A percentile compares a stretch with the other conserved stretches of the same genome.
phyloP scores from a whole-genome alignment of 2,329 filamentous ascomycete genomes.

The Ophiostoma montium region DNA sequence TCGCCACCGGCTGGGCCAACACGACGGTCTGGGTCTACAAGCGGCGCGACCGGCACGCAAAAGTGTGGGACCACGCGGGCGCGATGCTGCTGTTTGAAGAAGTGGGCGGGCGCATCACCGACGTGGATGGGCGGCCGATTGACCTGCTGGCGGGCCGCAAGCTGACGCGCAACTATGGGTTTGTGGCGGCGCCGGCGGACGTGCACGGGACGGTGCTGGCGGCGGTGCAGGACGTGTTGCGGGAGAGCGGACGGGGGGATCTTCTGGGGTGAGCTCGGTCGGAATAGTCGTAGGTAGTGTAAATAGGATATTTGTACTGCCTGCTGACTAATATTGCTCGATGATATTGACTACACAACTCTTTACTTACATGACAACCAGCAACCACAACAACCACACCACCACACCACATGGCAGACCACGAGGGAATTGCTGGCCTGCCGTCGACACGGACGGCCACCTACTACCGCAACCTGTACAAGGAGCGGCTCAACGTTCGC shows the following conservation, averaged over 20 bases:
- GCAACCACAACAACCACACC: no score
- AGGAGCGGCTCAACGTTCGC: slow-evolving; percentile 28
- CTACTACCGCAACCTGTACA: slow-evolving; percentile 26
- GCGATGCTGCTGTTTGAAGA: slow-evolving; percentile 46
- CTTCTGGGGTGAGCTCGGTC: slow-evolving; percentile 5
- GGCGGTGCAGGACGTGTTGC: slow-evolving; percentile 12
- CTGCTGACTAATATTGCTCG: no score
- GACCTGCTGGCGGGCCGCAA: slow-evolving; percentile 34
- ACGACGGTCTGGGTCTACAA: slow-evolving; percentile 44
- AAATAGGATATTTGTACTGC: no score
- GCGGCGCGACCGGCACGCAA: slow-evolving; percentile 30
- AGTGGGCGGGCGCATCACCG: slow-evolving; percentile 39
- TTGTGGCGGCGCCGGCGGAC: slow-evolving; percentile 35
- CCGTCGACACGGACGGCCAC: background rate
- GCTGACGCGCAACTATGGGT: slow-evolving; percentile 38
- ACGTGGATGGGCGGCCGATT: slow-evolving; percentile 37
- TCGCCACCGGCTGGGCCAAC: slow-evolving; percentile 39
- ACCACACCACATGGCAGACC: no score
- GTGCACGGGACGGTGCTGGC: slow-evolving; percentile 30
- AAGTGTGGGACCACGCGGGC: slow-evolving; percentile 47
- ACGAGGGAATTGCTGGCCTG: no score
- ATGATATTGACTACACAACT: no score
- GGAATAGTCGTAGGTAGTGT: no score
- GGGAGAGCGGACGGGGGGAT: slow-evolving; percentile 9
- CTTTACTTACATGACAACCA: no score